A percentile compares a stretch with the other conserved stretches of the same genome.
Evolutionary conservation across 371 early-diverging fungal genomes (phyloP).

Genomic region (Apophysomyces elegans): DNA sequence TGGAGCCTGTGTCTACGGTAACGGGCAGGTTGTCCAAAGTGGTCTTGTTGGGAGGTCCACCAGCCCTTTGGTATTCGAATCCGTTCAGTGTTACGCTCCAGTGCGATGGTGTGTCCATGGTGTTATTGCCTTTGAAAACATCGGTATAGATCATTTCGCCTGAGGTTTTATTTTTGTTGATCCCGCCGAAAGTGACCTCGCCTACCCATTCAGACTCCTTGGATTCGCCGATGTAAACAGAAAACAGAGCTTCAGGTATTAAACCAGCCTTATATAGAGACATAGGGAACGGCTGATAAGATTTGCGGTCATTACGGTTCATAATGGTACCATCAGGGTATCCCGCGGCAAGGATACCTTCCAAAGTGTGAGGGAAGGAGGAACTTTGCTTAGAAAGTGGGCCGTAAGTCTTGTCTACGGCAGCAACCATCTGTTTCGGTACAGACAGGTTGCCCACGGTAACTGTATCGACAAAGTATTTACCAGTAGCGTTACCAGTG

Average conservation of each 20-base stretch:
- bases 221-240: constrained; percentile 26
- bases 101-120: constrained; percentile 7
- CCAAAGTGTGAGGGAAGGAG: constrained; percentile 16
- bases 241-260: constrained; percentile 30
- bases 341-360: constrained; percentile 35
- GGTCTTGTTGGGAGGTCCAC: neutral
- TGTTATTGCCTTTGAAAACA: constrained; percentile 14
- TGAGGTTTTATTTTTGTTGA: constrained; percentile 34
- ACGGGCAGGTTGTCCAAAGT: too few species aligned
- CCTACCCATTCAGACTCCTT: constrained; percentile 32
- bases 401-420: constrained; percentile 21
- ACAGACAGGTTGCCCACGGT: constrained; percentile 19
- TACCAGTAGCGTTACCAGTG: constrained; percentile 23
- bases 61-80: constrained; percentile 22
- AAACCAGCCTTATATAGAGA: constrained; percentile 22
- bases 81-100: constrained; percentile 32
- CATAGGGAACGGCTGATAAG: constrained; percentile 26
- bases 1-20: constrained; percentile 50
- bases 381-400: constrained; percentile 22
- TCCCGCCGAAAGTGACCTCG: constrained; percentile 52
- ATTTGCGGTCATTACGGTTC: constrained; percentile 16
- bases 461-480: constrained; percentile 26
- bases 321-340: constrained; percentile 24
- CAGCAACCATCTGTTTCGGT: constrained; percentile 23
- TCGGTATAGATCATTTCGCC: constrained; percentile 37